Evolutionary conservation across 1,139 yeast genomes (phyloP).

Genomic region (Sugiyamaella xylanicola): DNA sequence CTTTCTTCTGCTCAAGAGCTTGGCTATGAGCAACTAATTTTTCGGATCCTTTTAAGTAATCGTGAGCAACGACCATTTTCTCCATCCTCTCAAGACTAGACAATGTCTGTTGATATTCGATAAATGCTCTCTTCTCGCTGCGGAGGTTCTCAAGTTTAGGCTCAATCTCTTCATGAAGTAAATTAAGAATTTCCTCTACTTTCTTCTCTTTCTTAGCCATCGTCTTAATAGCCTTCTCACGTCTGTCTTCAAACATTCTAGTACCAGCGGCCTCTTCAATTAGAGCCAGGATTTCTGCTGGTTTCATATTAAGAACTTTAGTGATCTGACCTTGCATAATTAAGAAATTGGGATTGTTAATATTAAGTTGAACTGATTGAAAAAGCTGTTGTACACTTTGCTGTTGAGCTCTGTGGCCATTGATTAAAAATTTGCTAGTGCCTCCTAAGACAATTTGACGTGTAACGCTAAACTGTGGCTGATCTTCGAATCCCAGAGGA

Average conservation of each 20-base stretch:
- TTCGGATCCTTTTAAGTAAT: constrained; percentile 52
- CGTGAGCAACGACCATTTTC: constrained; percentile 77
- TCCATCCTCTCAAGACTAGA: constrained; percentile 75
- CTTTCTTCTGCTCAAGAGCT: constrained; percentile 38
- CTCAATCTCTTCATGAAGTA: constrained; percentile 84
- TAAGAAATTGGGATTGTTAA: constrained; percentile 93
- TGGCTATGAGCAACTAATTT: constrained; percentile 37
- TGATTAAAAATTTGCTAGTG: constrained; percentile 84
- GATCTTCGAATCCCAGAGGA: constrained; percentile 85
- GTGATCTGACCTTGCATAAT: constrained; percentile 99
- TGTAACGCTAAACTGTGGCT: constrained; percentile 83
- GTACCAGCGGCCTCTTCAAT: constrained; percentile 99
- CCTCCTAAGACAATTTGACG: constrained; percentile 92
- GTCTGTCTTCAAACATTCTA: constrained; percentile 88
- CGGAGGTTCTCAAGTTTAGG: constrained; percentile 85
- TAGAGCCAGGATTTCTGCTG: constrained; percentile 81
- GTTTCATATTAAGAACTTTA: constrained; percentile 94
- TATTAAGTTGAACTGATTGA: constrained; percentile 92
- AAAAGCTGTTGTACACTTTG: constrained; percentile 87
- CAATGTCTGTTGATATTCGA: constrained; percentile 85
- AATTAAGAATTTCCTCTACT: constrained; percentile 69
- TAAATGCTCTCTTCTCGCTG: constrained; percentile 75
- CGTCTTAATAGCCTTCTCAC: constrained; percentile 88
- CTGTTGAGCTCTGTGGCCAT: constrained; percentile 96
- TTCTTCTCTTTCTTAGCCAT: constrained; percentile 90